Evolutionary conservation across 306 rosid genomes (phyloP), one percentile per base, ranked within the genome.

Genomic region (Vigna trinervia): DNA sequence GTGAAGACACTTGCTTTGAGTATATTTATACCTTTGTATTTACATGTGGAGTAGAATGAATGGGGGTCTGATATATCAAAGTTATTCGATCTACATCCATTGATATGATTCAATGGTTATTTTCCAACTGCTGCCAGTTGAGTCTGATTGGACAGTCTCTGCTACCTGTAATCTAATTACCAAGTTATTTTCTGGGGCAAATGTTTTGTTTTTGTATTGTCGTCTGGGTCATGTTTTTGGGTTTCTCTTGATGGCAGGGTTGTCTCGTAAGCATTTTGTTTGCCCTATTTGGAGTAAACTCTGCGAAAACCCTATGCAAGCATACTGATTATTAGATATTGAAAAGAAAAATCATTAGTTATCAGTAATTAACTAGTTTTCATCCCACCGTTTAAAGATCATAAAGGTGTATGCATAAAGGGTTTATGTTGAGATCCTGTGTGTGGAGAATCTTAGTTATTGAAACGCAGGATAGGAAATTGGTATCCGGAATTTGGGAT

Each of bases 1-100:
- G 19, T 84, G 91, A 80, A 77, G 82, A 59, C 78, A 65, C 81
- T 76, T 67, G 43, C 71, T 82, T 84, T 50, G 87, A 78, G 87
- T 83, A 70, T 81, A 83, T 79, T 53, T 71, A 86, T 86, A 71
- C 80, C 76, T 82, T 73, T 80, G 75, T 78, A 76, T 81, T 76
- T 86, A 82, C 78, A 70, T 81, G 79, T 82, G 91, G 86, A 80
- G 77, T 86, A 69, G 90, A 86, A 58, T 72, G 58, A 83, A 73
- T 79, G 90, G 78, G 90, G 78, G 41, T 79, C 85, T 51, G 79
- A 80, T 80, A 63, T 80, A 82, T 71, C 71, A 62, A 80, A 76
- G 78, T 68, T 72, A 65, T 79, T 82, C 65, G 73, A 69, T 82
- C 88, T 76, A 75, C 75, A 39, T 79, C 68, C 28, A 72, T 73